Base-by-base conservation (phyloP, 2,329 filamentous ascomycete genomes). In the Eutypella sp. region DNA sequence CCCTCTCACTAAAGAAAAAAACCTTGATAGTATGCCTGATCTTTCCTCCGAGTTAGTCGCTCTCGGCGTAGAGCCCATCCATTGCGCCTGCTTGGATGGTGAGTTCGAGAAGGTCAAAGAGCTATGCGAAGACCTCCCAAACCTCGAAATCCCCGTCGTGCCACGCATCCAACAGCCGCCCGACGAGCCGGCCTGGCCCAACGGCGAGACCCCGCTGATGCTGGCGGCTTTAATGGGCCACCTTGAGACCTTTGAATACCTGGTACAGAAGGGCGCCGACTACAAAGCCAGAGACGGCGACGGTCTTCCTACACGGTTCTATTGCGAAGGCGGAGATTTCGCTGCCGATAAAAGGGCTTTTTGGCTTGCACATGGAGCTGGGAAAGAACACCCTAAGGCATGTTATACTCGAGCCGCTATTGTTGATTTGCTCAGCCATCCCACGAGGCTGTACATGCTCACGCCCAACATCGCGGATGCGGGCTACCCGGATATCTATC, bases 141-240 rank as follows among this genome's bases (percentile, higher is more conserved):
- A 36, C 20, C 9, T 34, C 5, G 24, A 40, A 18, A 20, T 36
- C 2, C 19, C 15, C 1, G 4, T 40, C 15, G 18, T 10, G 3
- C 4, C 36, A 13, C 27, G 19, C 3, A 39, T 15, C 5, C 18
- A n/a, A 8, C 19, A 29, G 24, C 36, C 27, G 19, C 13, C 10
- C 5, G 15, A 34, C 3, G 15, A 43, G 24, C 3, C 43, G 33
- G 5, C 41, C 5, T 43, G 41, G 42, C 42, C 34, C 9, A 39
- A 24, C 5, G 22, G 34, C 3, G 43, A 45, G 13, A 31, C 43
- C 47, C 34, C 37, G 10, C 16, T 22, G 2, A 54, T 56, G 41
- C 50, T 56, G 20, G 55, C 53, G 2, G 42, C 51, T 3, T 41
- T 57, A 9, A 57, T 57, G 55, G 53, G 53, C 1, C 50, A 57